Percentiles rank a stretch among this genome's conserved stretches.
phyloP scores from a whole-genome alignment of 805 yeast species.

The Candida parachauliodes region DNA sequence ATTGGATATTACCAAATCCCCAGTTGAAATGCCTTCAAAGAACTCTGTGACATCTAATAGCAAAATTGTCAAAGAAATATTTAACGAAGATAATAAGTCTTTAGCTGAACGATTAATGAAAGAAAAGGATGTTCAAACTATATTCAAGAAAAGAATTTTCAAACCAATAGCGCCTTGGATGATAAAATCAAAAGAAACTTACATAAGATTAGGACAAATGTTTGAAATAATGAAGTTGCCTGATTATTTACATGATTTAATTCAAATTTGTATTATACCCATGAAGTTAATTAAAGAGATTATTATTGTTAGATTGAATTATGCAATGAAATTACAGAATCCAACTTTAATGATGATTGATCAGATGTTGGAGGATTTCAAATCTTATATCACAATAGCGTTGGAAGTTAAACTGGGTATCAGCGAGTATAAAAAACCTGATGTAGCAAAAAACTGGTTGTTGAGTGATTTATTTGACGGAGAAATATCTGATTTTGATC shows the following conservation, averaged over 20 bases:
- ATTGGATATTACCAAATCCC: conserved; percentile 53
- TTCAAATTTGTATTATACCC: conserved; percentile 71
- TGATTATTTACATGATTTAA: conserved; percentile 60
- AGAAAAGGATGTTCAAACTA: conserved; percentile 68
- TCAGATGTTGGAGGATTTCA: conserved; percentile 84
- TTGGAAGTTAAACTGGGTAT: conserved; percentile 69
- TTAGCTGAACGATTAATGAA: conserved; percentile 82
- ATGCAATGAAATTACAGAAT: conserved; percentile 72
- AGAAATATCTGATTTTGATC: conserved; percentile 50
- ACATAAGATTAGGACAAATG: conserved; percentile 54
- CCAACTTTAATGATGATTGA: conserved; percentile 97
- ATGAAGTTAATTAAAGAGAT: conserved; percentile 75
- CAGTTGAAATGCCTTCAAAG: conserved; percentile 14
- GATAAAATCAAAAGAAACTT: conserved; percentile 72
- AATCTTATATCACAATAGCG: conserved; percentile 70
- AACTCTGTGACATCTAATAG: conserved; percentile 12
- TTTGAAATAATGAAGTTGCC: conserved; percentile 73
- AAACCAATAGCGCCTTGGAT: conserved; percentile 76
- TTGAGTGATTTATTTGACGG: conserved; percentile 61
- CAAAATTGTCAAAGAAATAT: conserved; percentile 27
- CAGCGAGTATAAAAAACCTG: conserved; percentile 54
- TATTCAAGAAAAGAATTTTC: conserved; percentile 68
- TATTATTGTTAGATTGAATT: conserved; percentile 65
- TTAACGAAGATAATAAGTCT: conserved; percentile 59
- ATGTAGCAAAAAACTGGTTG: conserved; percentile 62